A percentile compares a stretch with the other conserved stretches of the same genome.
phyloP scores from a whole-genome alignment of 2,329 filamentous ascomycete genomes.

The Fusarium beomiforme region DNA sequence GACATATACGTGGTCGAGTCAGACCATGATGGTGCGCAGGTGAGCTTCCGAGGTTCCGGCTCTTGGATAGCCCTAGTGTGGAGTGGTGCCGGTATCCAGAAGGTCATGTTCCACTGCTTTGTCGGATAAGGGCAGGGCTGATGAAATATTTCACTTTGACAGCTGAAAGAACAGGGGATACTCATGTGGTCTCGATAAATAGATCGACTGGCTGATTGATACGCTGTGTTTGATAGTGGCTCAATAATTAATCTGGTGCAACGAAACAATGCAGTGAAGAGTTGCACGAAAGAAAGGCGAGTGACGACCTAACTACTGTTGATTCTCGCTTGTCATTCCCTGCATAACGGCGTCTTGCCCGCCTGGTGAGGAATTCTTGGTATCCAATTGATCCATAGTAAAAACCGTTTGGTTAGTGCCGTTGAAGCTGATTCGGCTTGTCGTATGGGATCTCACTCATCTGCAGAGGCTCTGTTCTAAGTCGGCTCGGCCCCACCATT shows the following conservation, averaged over 20 bases:
- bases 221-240: background rate
- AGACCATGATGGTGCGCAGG: background rate
- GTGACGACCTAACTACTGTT: background rate
- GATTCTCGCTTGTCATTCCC: slow-evolving; percentile 27
- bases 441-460: slow-evolving; percentile 18
- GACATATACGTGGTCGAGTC: background rate
- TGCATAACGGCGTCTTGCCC: slow-evolving; percentile 16
- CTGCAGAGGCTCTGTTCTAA: slow-evolving; percentile 36
- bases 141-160: background rate
- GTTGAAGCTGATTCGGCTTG: slow-evolving; percentile 14
- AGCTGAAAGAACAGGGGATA: slow-evolving; percentile 14
- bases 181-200: slow-evolving; percentile 20
- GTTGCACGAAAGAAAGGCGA: slow-evolving; percentile 10
- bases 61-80: background rate
- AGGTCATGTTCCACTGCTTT: background rate
- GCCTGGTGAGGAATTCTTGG: background rate
- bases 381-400: background rate
- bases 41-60: background rate
- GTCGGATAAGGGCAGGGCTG: slow-evolving; percentile 4
- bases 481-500: slow-evolving; percentile 19
- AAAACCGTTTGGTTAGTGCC: slow-evolving; percentile 3
- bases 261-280: slow-evolving; percentile 34
- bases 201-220: slow-evolving; percentile 12
- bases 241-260: slow-evolving; percentile 21
- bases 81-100: background rate